Evolutionary conservation across 106 monocot genomes (phyloP).

Genomic region (Apostasia shenzhenica): DNA sequence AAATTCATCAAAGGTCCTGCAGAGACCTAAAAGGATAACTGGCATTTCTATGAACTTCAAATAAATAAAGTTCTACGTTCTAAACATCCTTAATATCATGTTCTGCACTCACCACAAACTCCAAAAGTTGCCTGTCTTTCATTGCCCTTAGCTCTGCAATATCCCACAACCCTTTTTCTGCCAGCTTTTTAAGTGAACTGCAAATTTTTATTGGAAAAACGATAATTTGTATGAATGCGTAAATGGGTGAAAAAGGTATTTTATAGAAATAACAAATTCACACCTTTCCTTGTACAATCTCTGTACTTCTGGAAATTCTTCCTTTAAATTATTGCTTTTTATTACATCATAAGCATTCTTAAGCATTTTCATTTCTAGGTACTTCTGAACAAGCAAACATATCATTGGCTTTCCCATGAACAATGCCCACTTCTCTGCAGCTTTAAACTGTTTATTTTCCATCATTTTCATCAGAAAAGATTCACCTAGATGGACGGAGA

Average conservation of each 20-base stretch:
- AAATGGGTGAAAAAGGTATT: background rate
- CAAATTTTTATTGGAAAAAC: constrained; percentile 2
- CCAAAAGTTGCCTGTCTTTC: constrained; percentile 65
- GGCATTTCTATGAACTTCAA: no score
- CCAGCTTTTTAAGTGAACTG: constrained; percentile 82
- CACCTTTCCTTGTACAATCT: constrained; percentile 82
- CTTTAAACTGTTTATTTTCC: constrained; percentile 47
- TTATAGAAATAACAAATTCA: background rate
- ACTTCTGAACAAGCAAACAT: constrained; percentile 69
- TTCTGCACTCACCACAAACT: constrained; percentile 57
- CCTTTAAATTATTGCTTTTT: constrained; percentile 56
- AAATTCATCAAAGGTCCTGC: no score
- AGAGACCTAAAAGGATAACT: no score
- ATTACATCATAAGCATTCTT: constrained; percentile 81
- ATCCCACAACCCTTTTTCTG: constrained; percentile 97
- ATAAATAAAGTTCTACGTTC: background rate
- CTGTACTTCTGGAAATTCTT: constrained; percentile 72
- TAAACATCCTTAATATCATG: background rate
- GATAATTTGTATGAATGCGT: background rate
- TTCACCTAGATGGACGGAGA: constrained; percentile 37
- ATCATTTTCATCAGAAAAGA: constrained; percentile 65
- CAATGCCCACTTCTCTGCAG: constrained; percentile 81
- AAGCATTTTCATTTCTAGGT: constrained; percentile 81
- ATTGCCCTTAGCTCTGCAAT: constrained; percentile 75
- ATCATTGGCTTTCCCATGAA: constrained; percentile 67